Evolutionary conservation across 139 green algal genomes (phyloP), one percentile per base, ranked within the genome.

Genomic region (Microglena sp.): DNA sequence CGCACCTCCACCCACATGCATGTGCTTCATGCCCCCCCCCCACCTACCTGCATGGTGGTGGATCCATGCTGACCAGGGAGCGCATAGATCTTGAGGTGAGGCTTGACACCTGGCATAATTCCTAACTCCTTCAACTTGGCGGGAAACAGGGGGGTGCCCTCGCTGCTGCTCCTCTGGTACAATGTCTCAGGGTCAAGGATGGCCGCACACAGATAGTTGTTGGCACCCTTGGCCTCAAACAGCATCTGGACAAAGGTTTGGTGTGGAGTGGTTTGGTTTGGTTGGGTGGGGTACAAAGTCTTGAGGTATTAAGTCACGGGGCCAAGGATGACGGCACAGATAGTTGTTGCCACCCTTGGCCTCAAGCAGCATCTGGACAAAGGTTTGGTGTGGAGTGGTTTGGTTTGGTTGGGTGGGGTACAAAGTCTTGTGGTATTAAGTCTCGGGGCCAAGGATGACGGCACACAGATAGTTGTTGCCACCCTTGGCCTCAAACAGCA

Each of bases 151-250:
- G 28, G 44, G 55, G 58, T 59, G 31, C 66, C 75, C 4, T 69
- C 55, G 6, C 28, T 70, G 58, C 5, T 62, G n/a, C 34, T 69
- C 24, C 62, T 60, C 75, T 85, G 78, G 60, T 77, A 82, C 22
- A 85, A 32, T 11, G 78, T 85, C 75, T 85, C 78, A 33, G 69
- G 67, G 58, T 83, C 78, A 1, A 86, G 64, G 67, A 86, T 83
- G 28, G 71, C 76, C 1, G 73, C 79, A 34, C n/a, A 77, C 22
- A 86, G 63, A 56, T 82, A 86, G 15, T 83, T 43, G n/a, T 59
- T 60, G 7, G 66, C 62, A 35, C 68, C 64, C 3, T 59, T 66
- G 2, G 76, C 67, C 56, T 76, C 72, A 32, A 79, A 83, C 6
- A 83, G 70, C 60, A 82, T 79, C 36, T 62, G n/a, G n/a, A n/a